Conservation (phyloP, 176 grass and related monocot genomes). For the Oryza nivara region DNA sequence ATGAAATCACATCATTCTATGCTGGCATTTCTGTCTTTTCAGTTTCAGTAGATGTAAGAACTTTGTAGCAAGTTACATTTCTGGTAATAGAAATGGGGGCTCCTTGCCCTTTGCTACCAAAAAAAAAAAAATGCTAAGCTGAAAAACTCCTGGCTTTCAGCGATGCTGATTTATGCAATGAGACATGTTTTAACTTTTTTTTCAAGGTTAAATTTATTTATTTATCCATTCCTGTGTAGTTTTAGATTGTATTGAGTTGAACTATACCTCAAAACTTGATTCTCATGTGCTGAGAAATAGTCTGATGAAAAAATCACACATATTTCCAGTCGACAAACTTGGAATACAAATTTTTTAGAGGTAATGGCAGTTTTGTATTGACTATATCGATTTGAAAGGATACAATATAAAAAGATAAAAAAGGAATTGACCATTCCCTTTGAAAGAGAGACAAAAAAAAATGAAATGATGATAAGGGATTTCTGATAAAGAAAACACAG, state of each 20-base stretch:
- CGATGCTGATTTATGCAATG: background rate
- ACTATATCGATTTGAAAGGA: background rate
- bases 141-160: background rate
- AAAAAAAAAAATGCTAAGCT: background rate
- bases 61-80: too few relatives aligned
- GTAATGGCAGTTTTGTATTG: background rate
- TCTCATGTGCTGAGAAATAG: background rate
- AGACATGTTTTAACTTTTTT: background rate
- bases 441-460: conserved; percentile 4
- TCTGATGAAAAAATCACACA: too few relatives aligned
- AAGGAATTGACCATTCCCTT: background rate
- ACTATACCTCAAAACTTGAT: background rate
- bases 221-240: conserved; percentile 3
- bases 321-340: background rate
- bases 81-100: too few relatives aligned
- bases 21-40: too few relatives aligned
- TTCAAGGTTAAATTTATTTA: background rate
- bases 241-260: background rate
- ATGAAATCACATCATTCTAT: background rate
- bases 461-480: background rate
- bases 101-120: too few relatives aligned
- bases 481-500: background rate
- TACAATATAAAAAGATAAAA: background rate
- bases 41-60: too few relatives aligned
- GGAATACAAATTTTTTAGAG: background rate